These are phyloP conservation scores for Flaveria bidentis DNA, from an alignment of 129 eudicot species.

Conservation along the genomic window DNA sequence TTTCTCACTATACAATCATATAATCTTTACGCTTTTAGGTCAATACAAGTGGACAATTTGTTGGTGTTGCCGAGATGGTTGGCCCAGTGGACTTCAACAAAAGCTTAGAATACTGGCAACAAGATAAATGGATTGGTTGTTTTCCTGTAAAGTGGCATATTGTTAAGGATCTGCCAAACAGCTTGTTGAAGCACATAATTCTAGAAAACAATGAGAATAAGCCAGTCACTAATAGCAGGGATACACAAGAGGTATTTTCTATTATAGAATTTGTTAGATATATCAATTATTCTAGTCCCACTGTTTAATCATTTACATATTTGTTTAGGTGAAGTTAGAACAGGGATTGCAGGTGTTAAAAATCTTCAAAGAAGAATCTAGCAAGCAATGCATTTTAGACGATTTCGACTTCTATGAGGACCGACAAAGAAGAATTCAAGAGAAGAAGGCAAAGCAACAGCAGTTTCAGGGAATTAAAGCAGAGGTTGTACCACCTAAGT, in stretches of 20 bases:
- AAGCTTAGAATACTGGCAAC: constrained; percentile 84
- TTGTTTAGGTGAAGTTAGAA: constrained; percentile 64
- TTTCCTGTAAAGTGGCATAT: constrained; percentile 94
- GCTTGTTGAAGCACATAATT: constrained; percentile 71
- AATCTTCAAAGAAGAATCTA: constrained; percentile 66
- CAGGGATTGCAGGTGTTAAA: constrained; percentile 69
- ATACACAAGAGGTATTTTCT: constrained; percentile 72
- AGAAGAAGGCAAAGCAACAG: constrained; percentile 65
- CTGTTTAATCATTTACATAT: background rate
- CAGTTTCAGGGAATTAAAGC: constrained; percentile 52
- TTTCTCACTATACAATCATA: background rate
- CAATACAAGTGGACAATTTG: constrained; percentile 78
- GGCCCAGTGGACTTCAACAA: constrained; percentile 74
- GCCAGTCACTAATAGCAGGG: constrained; percentile 86
- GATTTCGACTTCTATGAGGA: constrained; percentile 89
- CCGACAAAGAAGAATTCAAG: constrained; percentile 70
- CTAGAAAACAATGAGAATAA: constrained; percentile 81
- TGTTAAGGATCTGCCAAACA: constrained; percentile 78
- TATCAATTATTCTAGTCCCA: background rate
- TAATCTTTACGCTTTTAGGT: constrained; percentile 39
- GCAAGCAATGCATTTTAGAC: constrained; percentile 70
- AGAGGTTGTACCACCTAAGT: constrained; percentile 35
- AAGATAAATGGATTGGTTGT: constrained; percentile 88
- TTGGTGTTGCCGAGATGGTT: constrained; percentile 81
- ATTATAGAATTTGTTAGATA: background rate